Percentiles rank a stretch among this genome's conserved stretches.
Evolutionary conservation across 1,284 basidiomycete species (phyloP).

Genomic region (Cryptococcus hybrid): DNA sequence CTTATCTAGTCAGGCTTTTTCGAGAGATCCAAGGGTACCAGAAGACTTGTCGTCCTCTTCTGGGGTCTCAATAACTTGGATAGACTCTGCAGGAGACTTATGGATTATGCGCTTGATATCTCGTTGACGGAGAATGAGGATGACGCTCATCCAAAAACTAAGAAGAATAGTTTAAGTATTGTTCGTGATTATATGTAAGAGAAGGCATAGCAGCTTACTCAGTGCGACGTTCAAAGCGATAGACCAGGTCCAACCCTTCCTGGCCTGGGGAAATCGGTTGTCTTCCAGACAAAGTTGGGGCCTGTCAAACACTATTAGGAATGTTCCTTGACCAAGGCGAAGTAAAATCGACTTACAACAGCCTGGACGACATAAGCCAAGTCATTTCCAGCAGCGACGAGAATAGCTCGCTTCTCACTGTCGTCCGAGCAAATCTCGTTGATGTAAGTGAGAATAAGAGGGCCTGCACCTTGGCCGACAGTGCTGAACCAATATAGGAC

Average conservation of each 20-base stretch:
- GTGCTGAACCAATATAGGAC: conserved; percentile 27
- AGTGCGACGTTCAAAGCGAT: conserved; percentile 19
- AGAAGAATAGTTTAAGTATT: not conserved
- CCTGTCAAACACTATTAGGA: not conserved
- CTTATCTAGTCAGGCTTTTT: too few species aligned
- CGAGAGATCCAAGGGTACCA: too few species aligned
- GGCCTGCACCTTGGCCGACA: conserved; percentile 16
- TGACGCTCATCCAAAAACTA: conserved; percentile 20
- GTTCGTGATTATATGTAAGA: too few species aligned
- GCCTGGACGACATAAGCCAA: conserved; percentile 41
- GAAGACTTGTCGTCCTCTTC: too few species aligned
- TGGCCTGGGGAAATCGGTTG: conserved; percentile 35
- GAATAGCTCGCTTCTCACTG: conserved; percentile 35
- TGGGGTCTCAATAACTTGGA: too few species aligned
- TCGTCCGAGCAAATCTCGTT: conserved; percentile 34
- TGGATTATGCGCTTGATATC: conserved; percentile 2
- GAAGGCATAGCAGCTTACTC: conserved; percentile 18
- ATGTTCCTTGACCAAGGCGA: too few species aligned
- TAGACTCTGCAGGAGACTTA: too few species aligned
- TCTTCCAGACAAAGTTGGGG: conserved; percentile 43
- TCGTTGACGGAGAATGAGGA: conserved; percentile 18
- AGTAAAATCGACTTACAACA: conserved; percentile 13
- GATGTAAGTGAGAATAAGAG: conserved; percentile 31
- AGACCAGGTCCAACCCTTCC: conserved; percentile 29
- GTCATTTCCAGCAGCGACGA: conserved; percentile 36